Evolutionary conservation across 768 basidiomycete species (phyloP), one percentile per base, ranked within the genome.

Genomic region (Candolleomyces aberdarensis): DNA sequence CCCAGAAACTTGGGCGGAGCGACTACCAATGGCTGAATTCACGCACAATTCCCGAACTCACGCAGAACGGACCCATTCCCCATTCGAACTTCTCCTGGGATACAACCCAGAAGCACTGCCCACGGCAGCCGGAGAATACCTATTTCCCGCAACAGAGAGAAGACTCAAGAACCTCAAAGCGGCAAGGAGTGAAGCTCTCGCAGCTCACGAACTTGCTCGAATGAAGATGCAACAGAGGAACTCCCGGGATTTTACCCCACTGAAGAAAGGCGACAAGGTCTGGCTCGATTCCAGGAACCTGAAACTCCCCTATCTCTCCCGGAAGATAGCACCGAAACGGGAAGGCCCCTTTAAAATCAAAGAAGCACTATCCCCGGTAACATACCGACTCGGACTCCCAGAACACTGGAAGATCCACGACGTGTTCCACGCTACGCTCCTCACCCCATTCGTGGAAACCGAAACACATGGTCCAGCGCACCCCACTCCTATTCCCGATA

Each of bases 241-340:
- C n/a, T n/a, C n/a, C n/a, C n/a, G n/a, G n/a, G n/a, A n/a, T n/a
- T n/a, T n/a, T n/a, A n/a, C n/a, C 47, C 58, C 58, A n/a, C 65
- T 66, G 20, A 52, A 49, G 20, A 50, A 57, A 46, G 66, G 63
- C 41, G 36, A 69, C 1, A 59, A 60, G 29, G 68, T 69, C 5
- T 69, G 63, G 63, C 44, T 67, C 0, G 64, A 69, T 29, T 49
- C 62, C 0, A 58, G 32, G 6, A 69, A 66, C 51, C 53, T 67
- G 0, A 58, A 54, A 15, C 26, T 58, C 0, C 19, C 11, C 1
- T 63, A 66, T 56, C 15, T 17, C 3, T 63, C 64, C 26, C 65
- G 62, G 53, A 68, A 70, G 43, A 60, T 69, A 7, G 8, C 64
- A 0, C 58, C 61, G 0, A 64, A 63, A 59, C 22, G 44, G 20